phyloP scores from a whole-genome alignment of 805 yeast species.

The Pichia eremophila region DNA sequence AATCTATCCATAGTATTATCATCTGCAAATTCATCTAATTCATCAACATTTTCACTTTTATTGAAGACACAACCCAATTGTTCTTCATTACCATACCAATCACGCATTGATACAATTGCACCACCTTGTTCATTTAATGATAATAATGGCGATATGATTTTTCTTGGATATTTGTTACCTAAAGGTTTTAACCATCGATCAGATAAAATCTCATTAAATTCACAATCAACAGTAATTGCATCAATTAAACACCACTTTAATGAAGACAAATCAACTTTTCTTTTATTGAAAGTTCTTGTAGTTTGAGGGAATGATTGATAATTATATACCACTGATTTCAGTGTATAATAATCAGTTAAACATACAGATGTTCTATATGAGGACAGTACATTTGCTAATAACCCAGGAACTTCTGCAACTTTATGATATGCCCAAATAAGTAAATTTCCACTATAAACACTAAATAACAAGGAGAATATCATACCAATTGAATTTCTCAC shows the following conservation, averaged over 20 bases:
- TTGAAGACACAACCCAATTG: conserved; percentile 43
- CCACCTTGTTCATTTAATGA: conserved; percentile 94
- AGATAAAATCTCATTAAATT: conserved; percentile 78
- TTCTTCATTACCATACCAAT: conserved; percentile 73
- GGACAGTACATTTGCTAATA: conserved; percentile 74
- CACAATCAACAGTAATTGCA: conserved; percentile 85
- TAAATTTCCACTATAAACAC: conserved; percentile 78
- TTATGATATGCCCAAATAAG: conserved; percentile 71
- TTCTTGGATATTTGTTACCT: conserved; percentile 70
- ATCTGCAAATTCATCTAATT: conserved; percentile 11
- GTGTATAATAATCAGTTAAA: conserved; percentile 77
- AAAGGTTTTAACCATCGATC: conserved; percentile 86
- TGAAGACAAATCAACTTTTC: conserved; percentile 66
- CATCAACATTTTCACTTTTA: conserved; percentile 22
- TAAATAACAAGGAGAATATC: conserved; percentile 68
- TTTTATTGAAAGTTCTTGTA: conserved; percentile 71
- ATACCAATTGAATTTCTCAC: conserved; percentile 78
- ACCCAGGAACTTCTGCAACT: conserved; percentile 71
- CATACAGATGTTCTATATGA: conserved; percentile 61
- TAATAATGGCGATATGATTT: conserved; percentile 79
- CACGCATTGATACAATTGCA: conserved; percentile 83
- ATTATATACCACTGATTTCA: conserved; percentile 86
- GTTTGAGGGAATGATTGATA: conserved; percentile 84
- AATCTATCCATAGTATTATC: conserved; percentile 30
- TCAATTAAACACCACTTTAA: conserved; percentile 87